Conservation (phyloP, 2,329 filamentous ascomycete species). For the Calcarisporium arbuscula region DNA sequence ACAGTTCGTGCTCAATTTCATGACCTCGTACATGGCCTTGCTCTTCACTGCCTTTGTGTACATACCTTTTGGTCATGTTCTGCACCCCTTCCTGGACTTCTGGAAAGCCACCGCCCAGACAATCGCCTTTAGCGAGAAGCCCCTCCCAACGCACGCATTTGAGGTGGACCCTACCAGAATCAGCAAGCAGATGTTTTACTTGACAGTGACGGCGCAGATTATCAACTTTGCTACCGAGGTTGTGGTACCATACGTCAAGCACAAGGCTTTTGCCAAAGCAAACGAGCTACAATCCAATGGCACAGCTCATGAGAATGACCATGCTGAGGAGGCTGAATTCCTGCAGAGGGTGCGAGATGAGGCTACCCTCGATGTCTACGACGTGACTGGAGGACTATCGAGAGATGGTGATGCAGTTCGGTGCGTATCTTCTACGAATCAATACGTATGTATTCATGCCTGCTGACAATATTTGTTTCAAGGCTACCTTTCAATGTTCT, state of each 20-base stretch:
- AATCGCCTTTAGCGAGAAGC: conserved; percentile 69
- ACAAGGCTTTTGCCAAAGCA: conserved; percentile 69
- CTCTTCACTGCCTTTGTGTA: conserved; percentile 92
- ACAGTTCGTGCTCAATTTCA: conserved; percentile 93
- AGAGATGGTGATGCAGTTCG: conserved; percentile 85
- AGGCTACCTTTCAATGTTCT: conserved; percentile 87
- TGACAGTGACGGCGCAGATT: conserved; percentile 88
- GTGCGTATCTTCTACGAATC: conserved; percentile 27
- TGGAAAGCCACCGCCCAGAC: conserved; percentile 69
- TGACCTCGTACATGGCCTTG: conserved; percentile 90
- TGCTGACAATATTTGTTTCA: conserved; percentile 16
- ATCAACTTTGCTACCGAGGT: conserved; percentile 82
- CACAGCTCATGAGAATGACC: conserved; percentile 51
- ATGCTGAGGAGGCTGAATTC: conserved; percentile 73
- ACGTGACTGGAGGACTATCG: conserved; percentile 86
- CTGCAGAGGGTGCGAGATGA: conserved; percentile 76
- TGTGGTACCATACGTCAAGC: conserved; percentile 78
- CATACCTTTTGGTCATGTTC: conserved; percentile 77
- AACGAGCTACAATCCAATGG: conserved; percentile 64
- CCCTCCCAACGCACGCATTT: conserved; percentile 61
- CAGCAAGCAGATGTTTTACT: conserved; percentile 89
- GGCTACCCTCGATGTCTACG: conserved; percentile 74
- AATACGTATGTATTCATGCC: not conserved
- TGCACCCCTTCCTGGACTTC: conserved; percentile 81
- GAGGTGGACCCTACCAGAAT: conserved; percentile 77